Evolutionary conservation across 2,329 filamentous ascomycete genomes (phyloP).

Genomic region (Pseudocercospora pini-densiflorae): DNA sequence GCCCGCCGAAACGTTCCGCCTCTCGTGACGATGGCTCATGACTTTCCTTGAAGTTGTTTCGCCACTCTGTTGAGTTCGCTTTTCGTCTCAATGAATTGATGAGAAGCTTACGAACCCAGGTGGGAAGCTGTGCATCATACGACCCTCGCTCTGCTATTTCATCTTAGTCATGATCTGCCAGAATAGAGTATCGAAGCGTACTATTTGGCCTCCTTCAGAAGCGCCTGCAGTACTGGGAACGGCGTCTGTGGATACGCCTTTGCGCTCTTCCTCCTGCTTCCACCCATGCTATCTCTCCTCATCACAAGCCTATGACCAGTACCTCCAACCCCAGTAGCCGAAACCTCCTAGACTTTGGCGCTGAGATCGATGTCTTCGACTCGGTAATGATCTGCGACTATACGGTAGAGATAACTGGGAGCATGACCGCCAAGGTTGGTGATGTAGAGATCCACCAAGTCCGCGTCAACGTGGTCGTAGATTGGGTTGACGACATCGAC

Average conservation of each 20-base stretch:
- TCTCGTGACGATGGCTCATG: no score
- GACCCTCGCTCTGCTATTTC: not conserved
- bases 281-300: not conserved
- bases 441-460: constrained; percentile 79
- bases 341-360: constrained; percentile 16
- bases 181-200: not conserved
- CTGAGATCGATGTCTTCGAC: constrained; percentile 67
- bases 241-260: not conserved
- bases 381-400: constrained; percentile 77
- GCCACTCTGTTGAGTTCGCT: no score
- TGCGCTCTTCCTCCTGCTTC: constrained; percentile 3
- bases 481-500: constrained; percentile 79
- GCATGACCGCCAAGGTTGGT: constrained; percentile 79
- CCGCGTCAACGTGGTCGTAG: constrained; percentile 80
- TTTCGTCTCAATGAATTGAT: no score
- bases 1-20: not conserved
- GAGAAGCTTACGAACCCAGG: no score
- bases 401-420: constrained; percentile 72
- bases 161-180: not conserved
- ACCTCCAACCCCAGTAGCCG: not conserved
- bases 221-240: not conserved
- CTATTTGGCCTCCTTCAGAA: not conserved
- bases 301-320: not conserved
- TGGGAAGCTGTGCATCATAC: not conserved
- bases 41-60: no score